Evolutionary conservation across 164 flowering plant genomes (phyloP).

Genomic region (Cinnamomum micranthum): DNA sequence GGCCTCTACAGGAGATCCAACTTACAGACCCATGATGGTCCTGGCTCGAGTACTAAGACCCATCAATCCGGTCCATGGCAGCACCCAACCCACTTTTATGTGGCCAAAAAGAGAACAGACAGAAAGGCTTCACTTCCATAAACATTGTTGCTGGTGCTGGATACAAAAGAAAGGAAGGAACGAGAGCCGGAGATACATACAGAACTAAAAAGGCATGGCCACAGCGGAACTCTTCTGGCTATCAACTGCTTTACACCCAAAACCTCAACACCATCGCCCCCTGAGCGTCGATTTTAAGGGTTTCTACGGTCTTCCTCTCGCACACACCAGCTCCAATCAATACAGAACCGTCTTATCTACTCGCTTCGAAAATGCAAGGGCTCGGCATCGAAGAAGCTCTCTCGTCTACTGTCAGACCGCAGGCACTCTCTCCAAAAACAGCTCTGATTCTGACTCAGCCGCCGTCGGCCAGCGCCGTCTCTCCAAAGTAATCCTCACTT

Average conservation of each 20-base stretch:
- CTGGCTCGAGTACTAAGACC: too few relatives aligned
- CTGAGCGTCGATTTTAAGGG: too few relatives aligned
- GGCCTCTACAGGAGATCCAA: too few relatives aligned
- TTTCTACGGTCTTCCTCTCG: neutral
- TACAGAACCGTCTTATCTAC: neutral
- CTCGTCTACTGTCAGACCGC: conserved; percentile 24
- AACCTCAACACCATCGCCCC: neutral
- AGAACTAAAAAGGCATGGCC: neutral
- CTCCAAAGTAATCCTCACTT: conserved; percentile 20
- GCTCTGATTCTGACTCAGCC: conserved; percentile 6
- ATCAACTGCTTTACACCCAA: neutral
- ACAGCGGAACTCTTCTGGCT: neutral
- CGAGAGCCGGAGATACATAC: too few relatives aligned
- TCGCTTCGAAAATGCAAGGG: neutral
- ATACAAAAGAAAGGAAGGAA: too few relatives aligned
- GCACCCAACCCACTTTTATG: too few relatives aligned
- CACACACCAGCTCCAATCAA: too few relatives aligned
- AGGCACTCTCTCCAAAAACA: conserved; percentile 21
- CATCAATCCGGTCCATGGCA: too few relatives aligned
- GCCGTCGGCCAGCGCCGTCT: conserved; percentile 41
- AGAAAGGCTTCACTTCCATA: too few relatives aligned
- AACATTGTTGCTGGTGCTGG: too few relatives aligned
- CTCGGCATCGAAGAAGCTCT: neutral
- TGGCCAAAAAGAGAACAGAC: too few relatives aligned
- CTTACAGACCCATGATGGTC: too few relatives aligned